A percentile compares a stretch with the other conserved stretches of the same genome.
These are phyloP conservation scores for Naumovozyma baii DNA, from an alignment of 805 yeast species.

Conservation along the genomic window DNA sequence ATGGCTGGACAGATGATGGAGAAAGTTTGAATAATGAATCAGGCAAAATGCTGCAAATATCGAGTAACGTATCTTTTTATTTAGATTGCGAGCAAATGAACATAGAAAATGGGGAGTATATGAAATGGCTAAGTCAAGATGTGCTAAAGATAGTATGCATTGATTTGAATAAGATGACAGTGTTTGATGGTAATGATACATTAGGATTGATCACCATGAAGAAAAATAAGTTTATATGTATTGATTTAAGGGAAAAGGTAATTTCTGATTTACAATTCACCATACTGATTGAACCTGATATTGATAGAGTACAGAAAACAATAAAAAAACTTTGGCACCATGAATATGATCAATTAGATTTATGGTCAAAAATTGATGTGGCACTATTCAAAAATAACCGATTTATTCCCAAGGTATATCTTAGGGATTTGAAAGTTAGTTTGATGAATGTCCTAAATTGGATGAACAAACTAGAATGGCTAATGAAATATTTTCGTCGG, in stretches of 20 bases:
- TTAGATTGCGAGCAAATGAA: conserved; percentile 16
- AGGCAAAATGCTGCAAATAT: conserved; percentile 16
- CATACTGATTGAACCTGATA: conserved; percentile 19
- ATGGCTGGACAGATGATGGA: conserved; percentile 22
- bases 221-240: conserved; percentile 14
- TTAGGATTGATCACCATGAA: conserved; percentile 14
- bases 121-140: conserved; percentile 9
- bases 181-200: conserved; percentile 13
- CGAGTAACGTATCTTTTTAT: conserved; percentile 8
- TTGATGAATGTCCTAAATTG: conserved; percentile 19
- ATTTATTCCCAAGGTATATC: neutral
- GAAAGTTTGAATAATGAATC: conserved; percentile 11
- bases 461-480: conserved; percentile 3
- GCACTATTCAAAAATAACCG: conserved; percentile 8
- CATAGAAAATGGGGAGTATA: conserved; percentile 5
- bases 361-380: conserved; percentile 20
- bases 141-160: conserved; percentile 18
- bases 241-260: conserved; percentile 15
- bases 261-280: conserved; percentile 17
- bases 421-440: conserved; percentile 7
- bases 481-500: conserved; percentile 3
- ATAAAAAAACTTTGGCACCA: conserved; percentile 23
- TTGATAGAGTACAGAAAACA: conserved; percentile 17
- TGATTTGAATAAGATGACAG: conserved; percentile 18
- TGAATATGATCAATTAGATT: conserved; percentile 17